A percentile compares a stretch with the other conserved stretches of the same genome.
phyloP scores from a whole-genome alignment of 495 filamentous ascomycete genomes.

The Penicillium verhagenii region DNA sequence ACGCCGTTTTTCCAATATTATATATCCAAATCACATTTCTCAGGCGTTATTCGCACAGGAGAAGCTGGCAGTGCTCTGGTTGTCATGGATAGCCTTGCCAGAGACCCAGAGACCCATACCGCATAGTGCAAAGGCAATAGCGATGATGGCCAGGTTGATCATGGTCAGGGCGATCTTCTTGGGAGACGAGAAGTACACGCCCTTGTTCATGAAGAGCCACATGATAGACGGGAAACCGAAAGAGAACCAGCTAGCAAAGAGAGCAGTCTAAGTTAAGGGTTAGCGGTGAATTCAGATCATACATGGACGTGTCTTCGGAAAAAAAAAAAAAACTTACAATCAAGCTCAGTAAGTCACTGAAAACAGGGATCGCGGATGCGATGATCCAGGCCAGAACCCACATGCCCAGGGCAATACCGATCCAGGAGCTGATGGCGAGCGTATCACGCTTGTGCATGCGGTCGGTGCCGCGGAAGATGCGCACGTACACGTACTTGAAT shows the following conservation, averaged over 20 bases:
- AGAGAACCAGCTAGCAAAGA: constrained; percentile 44
- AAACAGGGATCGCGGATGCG: constrained; percentile 69
- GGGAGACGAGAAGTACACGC: constrained; percentile 17
- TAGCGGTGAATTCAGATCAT: neutral
- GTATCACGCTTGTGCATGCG: constrained; percentile 60
- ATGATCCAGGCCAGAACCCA: constrained; percentile 71
- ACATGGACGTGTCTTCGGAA: constrained; percentile 13
- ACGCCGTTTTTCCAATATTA: neutral
- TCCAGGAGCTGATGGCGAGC: constrained; percentile 52
- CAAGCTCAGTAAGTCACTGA: constrained; percentile 60
- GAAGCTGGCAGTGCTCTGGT: constrained; percentile 27
- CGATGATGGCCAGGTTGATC: constrained; percentile 32
- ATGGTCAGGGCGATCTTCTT: constrained; percentile 30
- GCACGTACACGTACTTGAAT: constrained; percentile 64
- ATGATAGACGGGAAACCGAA: constrained; percentile 39
- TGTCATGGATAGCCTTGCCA: constrained; percentile 41
- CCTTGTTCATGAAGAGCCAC: constrained; percentile 40
- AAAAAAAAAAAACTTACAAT: constrained; percentile 44
- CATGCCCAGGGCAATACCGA: constrained; percentile 52
- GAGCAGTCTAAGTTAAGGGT: constrained; percentile 22
- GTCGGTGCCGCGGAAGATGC: constrained; percentile 57
- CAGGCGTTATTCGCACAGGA: constrained; percentile 31
- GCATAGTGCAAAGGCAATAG: constrained; percentile 26
- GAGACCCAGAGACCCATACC: constrained; percentile 42
- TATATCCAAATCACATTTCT: neutral